Evolutionary conservation across 2,329 filamentous ascomycete genomes (phyloP).

Genomic region (Cladosporium sp.): DNA sequence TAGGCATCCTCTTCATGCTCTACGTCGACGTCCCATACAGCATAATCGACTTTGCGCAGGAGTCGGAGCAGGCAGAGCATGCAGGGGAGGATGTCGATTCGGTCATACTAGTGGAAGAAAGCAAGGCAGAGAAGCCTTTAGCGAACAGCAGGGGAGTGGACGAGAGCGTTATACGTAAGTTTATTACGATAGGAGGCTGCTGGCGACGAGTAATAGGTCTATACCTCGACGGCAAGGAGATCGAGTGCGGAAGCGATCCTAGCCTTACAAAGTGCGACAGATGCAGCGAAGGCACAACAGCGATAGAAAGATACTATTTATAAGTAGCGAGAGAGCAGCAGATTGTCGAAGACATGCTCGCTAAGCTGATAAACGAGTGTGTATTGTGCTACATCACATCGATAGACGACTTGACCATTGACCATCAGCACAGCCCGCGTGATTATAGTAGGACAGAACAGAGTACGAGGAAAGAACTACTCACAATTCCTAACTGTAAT

Average conservation of each 20-base stretch:
- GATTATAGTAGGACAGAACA: too few relatives aligned
- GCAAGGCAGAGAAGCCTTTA: conserved; percentile 2
- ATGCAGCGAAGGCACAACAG: conserved; percentile 11
- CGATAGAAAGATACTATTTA: conserved; percentile 4
- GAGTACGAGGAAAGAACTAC: too few relatives aligned
- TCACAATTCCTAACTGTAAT: too few relatives aligned
- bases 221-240: conserved; percentile 13
- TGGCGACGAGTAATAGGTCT: conserved; percentile 4
- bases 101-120: conserved; percentile 1
- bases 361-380: too few relatives aligned
- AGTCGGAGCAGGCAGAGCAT: conserved; percentile 3
- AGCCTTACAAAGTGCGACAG: conserved; percentile 9
- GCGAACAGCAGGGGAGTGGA: neutral
- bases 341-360: conserved; percentile 2
- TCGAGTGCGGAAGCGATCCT: neutral
- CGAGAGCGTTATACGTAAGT: conserved; percentile 10
- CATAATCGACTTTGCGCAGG: conserved; percentile 16
- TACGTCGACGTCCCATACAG: conserved; percentile 13
- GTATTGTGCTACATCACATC: too few relatives aligned
- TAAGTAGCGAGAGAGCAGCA: conserved; percentile 4
- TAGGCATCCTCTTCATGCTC: conserved; percentile 17
- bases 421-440: too few relatives aligned
- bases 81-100: conserved; percentile 13
- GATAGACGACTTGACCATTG: too few relatives aligned
- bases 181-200: conserved; percentile 10